Evolutionary conservation across 2,329 filamentous ascomycete species (phyloP), one percentile per base, ranked within the genome.

Genomic region (Colletotrichum cordylinicola): DNA sequence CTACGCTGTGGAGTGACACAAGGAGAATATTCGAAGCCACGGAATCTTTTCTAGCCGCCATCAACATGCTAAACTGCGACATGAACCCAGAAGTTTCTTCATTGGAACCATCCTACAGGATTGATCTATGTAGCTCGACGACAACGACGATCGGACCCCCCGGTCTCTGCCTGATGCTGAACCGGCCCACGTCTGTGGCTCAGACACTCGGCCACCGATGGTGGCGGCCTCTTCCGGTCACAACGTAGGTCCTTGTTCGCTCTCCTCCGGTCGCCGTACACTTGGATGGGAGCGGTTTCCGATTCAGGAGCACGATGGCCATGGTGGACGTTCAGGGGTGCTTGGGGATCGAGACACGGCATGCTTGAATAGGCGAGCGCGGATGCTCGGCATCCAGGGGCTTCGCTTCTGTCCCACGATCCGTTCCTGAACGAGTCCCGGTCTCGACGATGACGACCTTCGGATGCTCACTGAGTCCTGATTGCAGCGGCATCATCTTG

Each of bases 331-430:
- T 64, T 37, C 56, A 64, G 69, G 69, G 55, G 64, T n/a, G 35
- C 39, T 65, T 75, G n/a, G n/a, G 43, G 24, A 64, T 66, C 62
- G 58, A 75, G 64, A 68, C 70, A 68, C 43, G n/a, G 27, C 58
- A 68, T 75, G 73, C 33, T 68, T 56, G 35, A 35, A 68, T 68
- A 73, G 64, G 58, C 73, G 58, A 75, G 64, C 6, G 35, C 56
- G 37, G 43, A 6, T 60, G 48, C 70, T 33, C 27, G 27, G 65
- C 58, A 65, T 48, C 62, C 61, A n/a, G 27, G 31, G 52, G 67
- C 43, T 70, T 31, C 13, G 7, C 35, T 61, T 31, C 43, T 31
- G 61, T 74, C 35, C 67, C 52, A 74, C 52, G 55, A 31, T 15
- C n/a, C 29, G 33, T n/a, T 43, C 16, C 24, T 18, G 48, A 39